A percentile compares a stretch with the other conserved stretches of the same genome.
Conservation (phyloP, 371 early-diverging fungal genomes). For the Actinomortierella wolfii region DNA sequence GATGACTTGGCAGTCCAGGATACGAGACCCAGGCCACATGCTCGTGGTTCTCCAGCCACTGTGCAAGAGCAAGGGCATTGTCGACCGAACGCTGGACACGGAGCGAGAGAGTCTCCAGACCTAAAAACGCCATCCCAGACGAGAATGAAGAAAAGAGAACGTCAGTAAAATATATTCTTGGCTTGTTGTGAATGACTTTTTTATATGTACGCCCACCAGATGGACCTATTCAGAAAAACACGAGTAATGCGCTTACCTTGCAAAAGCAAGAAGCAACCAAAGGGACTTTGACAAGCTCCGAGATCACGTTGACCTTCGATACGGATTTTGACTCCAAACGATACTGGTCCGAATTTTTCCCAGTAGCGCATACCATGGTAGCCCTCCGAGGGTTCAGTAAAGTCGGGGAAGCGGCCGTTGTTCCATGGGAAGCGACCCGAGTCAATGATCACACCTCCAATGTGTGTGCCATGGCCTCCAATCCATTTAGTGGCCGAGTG, state of each 20-base stretch:
- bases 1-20: constrained; percentile 78
- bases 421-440: constrained; percentile 87
- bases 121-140: too few species aligned
- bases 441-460: constrained; percentile 89
- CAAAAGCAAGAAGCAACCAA: constrained; percentile 82
- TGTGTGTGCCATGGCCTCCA: constrained; percentile 82
- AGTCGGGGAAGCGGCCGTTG: constrained; percentile 85
- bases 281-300: constrained; percentile 84
- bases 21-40: constrained; percentile 85
- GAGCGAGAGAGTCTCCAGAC: constrained; percentile 84
- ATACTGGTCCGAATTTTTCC: constrained; percentile 80
- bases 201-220: too few species aligned
- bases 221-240: too few species aligned
- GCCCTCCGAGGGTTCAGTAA: constrained; percentile 82
- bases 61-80: constrained; percentile 79
- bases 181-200: too few species aligned
- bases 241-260: too few species aligned
- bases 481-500: constrained; percentile 94
- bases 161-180: too few species aligned
- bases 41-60: constrained; percentile 72
- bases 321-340: constrained; percentile 76
- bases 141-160: too few species aligned
- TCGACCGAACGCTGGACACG: constrained; percentile 86
- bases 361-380: constrained; percentile 88
- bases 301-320: constrained; percentile 84